Evolutionary conservation across 2,329 filamentous ascomycete genomes (phyloP).

Genomic region (Colletotrichum orchidophilum): DNA sequence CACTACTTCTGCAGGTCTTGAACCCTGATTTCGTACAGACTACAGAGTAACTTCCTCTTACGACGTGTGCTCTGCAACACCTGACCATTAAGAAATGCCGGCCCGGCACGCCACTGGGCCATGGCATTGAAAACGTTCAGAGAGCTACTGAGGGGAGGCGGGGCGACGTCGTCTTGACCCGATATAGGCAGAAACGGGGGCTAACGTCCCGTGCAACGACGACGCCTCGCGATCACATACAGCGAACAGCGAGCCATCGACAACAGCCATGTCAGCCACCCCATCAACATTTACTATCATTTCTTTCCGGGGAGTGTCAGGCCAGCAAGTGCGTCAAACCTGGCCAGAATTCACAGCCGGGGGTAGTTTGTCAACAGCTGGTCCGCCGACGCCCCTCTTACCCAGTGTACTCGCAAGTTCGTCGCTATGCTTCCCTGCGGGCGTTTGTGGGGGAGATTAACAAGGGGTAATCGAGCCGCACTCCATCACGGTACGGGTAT

Average conservation of each 20-base stretch:
- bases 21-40: slow-evolving; percentile 23
- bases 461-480: background rate
- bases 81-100: slow-evolving; percentile 33
- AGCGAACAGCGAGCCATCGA: slow-evolving; percentile 29
- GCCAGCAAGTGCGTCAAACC: background rate
- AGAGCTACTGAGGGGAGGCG: background rate
- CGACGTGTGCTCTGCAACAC: slow-evolving; percentile 25
- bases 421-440: background rate
- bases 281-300: background rate
- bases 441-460: background rate
- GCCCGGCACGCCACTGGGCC: slow-evolving; percentile 20
- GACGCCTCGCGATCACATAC: slow-evolving; percentile 19
- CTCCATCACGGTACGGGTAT: background rate
- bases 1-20: slow-evolving; percentile 23
- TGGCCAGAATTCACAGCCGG: background rate
- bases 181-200: slow-evolving; percentile 16
- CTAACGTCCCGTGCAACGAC: slow-evolving; percentile 11
- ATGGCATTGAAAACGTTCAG: background rate
- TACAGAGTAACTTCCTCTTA: background rate
- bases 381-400: background rate
- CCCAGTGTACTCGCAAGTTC: background rate
- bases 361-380: background rate
- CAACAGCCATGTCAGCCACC: background rate
- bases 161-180: slow-evolving; percentile 5
- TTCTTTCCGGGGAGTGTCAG: background rate